Conservation (phyloP, 176 grass and related monocot genomes). For the Urochloa ruziziensis region DNA sequence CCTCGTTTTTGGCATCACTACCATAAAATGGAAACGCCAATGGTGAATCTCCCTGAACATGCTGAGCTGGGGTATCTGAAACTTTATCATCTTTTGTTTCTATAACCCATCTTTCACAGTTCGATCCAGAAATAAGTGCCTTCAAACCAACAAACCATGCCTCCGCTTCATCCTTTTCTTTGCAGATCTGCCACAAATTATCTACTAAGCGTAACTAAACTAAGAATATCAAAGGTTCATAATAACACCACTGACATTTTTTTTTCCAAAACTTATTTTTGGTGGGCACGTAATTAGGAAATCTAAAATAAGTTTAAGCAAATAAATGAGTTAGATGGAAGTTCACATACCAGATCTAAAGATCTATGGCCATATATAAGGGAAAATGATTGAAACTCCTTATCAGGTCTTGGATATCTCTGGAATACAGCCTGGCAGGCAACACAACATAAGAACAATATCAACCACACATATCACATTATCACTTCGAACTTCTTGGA, state of each 20-base stretch:
- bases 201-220: constrained; percentile 29
- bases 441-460: not conserved
- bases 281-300: not conserved
- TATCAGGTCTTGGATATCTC: constrained; percentile 74
- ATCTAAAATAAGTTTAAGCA: not conserved
- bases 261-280: not conserved
- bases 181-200: constrained; percentile 63
- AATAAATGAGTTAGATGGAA: not conserved
- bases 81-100: constrained; percentile 48
- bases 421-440: constrained; percentile 69
- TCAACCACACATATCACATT: not conserved
- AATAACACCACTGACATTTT: not conserved
- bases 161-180: constrained; percentile 83
- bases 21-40: constrained; percentile 35
- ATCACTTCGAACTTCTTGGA: constrained; percentile 19
- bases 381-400: constrained; percentile 87
- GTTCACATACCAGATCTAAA: constrained; percentile 69
- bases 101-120: constrained; percentile 34
- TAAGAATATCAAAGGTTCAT: not conserved
- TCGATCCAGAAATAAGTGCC: constrained; percentile 52
- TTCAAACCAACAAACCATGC: constrained; percentile 79
- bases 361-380: constrained; percentile 77
- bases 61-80: constrained; percentile 47
- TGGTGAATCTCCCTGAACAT: constrained; percentile 39
- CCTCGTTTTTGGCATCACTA: constrained; percentile 42